phyloP scores from a whole-genome alignment of 106 monocot species.

The Apostasia shenzhenica region DNA sequence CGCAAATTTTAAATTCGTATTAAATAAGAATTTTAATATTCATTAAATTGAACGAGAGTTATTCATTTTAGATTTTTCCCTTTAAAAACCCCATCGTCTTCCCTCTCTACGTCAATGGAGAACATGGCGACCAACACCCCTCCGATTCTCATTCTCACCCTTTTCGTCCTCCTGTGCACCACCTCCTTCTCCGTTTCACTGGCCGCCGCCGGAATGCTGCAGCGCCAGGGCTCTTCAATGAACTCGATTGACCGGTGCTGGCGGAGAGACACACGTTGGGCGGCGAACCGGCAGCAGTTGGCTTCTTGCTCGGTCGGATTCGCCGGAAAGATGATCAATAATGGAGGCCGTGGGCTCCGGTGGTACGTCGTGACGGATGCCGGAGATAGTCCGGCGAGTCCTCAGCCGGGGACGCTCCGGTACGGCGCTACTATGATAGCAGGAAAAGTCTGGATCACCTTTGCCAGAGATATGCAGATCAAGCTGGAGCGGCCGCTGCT shows the following conservation, averaged over 20 bases:
- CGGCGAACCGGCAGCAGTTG: constrained; percentile 38
- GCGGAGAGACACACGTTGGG: constrained; percentile 41
- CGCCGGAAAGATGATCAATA: constrained; percentile 68
- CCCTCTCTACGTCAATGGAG: no score
- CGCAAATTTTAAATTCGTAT: no score
- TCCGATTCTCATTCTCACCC: no score
- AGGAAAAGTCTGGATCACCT: constrained; percentile 77
- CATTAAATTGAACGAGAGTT: no score
- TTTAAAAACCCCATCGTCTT: no score
- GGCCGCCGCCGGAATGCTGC: no score
- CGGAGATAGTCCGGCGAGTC: constrained; percentile 46
- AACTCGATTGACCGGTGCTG: constrained; percentile 49
- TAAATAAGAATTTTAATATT: no score
- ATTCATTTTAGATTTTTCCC: no score
- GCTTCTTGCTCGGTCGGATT: constrained; percentile 68
- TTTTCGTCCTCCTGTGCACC: no score
- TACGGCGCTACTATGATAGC: constrained; percentile 38
- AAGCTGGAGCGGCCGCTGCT: constrained; percentile 39
- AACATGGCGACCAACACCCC: no score
- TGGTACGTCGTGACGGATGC: constrained; percentile 60
- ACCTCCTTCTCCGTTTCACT: no score
- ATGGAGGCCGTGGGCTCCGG: constrained; percentile 30
- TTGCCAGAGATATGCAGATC: constrained; percentile 51
- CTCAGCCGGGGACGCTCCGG: constrained; percentile 53
- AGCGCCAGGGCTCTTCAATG: neutral